Base-by-base conservation (phyloP, 805 yeast species). In the Saturnispora diversa region DNA sequence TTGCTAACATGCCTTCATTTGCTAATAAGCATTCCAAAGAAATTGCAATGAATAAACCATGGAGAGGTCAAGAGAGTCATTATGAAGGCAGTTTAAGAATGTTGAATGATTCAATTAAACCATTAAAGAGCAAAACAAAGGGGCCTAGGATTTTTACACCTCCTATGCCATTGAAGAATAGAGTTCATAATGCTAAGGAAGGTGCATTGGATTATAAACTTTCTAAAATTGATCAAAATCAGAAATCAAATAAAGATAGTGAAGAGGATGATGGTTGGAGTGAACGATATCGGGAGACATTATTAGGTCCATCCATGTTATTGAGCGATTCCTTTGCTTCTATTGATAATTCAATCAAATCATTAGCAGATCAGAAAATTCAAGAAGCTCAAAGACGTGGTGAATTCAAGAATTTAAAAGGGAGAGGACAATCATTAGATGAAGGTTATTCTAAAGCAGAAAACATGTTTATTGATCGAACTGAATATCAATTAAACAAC, bases 401-500 rank as follows among this genome's bases (percentile, higher is more conserved):
- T 0, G 80, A 73, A 25, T 87, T 87, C 53, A 59, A 69, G 1
- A 72, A 74, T 39, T 52, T 78, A 5, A 71, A 75, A 0, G 37
- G 37, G 11, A 67, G 94, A 43, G 95, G 94, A 0, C 69, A 72
- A 49, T 77, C 79, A 3, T 52, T 80, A 12, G 62, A 64, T 4
- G 50, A 49, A 17, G 68, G 62, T 13, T 58, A 51, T 35, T 56
- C 63, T 39, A 56, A 60, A n/a, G 64, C 60, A 48, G 47, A 46
- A 19, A 74, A 64, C 55, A 80, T 75, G 34, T 80, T 67, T 58
- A 65, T 70, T 43, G 92, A 75, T 57, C 72, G 71, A 44, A 84
- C 77, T 40, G 94, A 80, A 50, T 84, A 78, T 56, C 84, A 85
- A 55, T 59, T 87, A 62, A 87, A 87, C 59, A 77, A 83, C 46